Evolutionary conservation across 2,329 filamentous ascomycete genomes (phyloP).

Genomic region (Scedosporium dehoogii): DNA sequence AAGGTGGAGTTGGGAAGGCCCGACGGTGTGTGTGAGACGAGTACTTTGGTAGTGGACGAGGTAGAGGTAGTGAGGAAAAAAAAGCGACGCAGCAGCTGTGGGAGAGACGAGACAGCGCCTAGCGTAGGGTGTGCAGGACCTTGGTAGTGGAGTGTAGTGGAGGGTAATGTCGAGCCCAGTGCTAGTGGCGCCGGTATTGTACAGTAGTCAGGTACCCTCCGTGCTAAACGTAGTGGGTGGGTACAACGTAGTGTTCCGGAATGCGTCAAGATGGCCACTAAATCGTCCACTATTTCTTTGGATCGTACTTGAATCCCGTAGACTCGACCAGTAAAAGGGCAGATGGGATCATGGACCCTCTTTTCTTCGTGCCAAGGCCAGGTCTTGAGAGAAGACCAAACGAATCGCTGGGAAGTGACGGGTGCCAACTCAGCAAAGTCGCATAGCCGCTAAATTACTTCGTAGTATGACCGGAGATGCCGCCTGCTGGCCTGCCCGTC

Average conservation of each 20-base stretch:
- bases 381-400: not conserved
- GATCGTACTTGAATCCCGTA: not conserved
- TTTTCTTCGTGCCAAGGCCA: conserved; percentile 3
- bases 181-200: not conserved
- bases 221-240: not conserved
- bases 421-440: conserved; percentile 6
- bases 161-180: conserved; percentile 5
- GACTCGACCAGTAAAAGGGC: not conserved
- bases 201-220: not conserved
- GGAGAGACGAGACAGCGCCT: conserved; percentile 3
- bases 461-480: no score
- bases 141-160: not conserved
- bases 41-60: not conserved
- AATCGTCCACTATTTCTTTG: not conserved
- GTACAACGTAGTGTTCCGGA: not conserved
- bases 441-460: no score
- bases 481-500: no score
- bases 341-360: not conserved
- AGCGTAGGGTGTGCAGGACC: no score
- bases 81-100: conserved; percentile 14
- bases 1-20: conserved; percentile 8
- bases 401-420: not conserved
- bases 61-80: conserved; percentile 12
- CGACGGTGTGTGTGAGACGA: conserved; percentile 1
- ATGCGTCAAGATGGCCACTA: not conserved